A percentile compares a stretch with the other conserved stretches of the same genome.
Evolutionary conservation across 805 yeast species (phyloP).

Genomic region (Teunomyces gatunensis): DNA sequence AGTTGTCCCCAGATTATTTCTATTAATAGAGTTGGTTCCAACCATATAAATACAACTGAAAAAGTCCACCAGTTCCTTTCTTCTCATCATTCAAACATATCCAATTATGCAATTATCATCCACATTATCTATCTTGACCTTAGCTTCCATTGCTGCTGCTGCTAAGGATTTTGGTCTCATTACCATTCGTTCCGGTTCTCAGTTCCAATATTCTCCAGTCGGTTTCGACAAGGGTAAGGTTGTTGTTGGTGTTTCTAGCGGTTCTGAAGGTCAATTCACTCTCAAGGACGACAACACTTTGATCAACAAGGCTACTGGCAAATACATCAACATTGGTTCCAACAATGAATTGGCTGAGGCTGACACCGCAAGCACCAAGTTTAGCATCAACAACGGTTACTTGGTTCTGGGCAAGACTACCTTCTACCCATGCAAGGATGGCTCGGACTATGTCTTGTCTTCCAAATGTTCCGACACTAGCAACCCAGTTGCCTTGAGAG

Average conservation of each 20-base stretch:
- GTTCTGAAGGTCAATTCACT: slow-evolving; percentile 13
- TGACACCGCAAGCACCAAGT: slow-evolving; percentile 8
- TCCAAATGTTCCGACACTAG: slow-evolving; percentile 9
- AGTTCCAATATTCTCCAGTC: slow-evolving; percentile 18
- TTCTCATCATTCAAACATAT: slow-evolving; percentile 5
- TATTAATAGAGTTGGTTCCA: neutral
- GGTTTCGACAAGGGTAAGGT: slow-evolving; percentile 7
- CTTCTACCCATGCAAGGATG: slow-evolving; percentile 11
- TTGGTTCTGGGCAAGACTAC: slow-evolving; percentile 9
- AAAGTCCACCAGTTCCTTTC: neutral
- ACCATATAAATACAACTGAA: neutral
- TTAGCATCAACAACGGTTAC: slow-evolving; percentile 11
- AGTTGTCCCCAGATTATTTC: neutral
- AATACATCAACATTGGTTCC: slow-evolving; percentile 13
- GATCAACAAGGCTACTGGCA: slow-evolving; percentile 15
- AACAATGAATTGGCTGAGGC: slow-evolving; percentile 5
- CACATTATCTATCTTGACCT: slow-evolving; percentile 17
- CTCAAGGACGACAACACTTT: slow-evolving; percentile 24
- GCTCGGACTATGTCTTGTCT: slow-evolving; percentile 6
- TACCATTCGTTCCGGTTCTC: slow-evolving; percentile 25
- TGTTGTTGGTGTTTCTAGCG: slow-evolving; percentile 10
- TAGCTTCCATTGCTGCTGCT: slow-evolving; percentile 22
- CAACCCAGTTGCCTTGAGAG: slow-evolving; percentile 9
- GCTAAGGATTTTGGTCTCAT: slow-evolving; percentile 18
- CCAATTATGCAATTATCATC: slow-evolving; percentile 11